phyloP scores from a whole-genome alignment of 257 asterid species.

The Echites panduratus region DNA sequence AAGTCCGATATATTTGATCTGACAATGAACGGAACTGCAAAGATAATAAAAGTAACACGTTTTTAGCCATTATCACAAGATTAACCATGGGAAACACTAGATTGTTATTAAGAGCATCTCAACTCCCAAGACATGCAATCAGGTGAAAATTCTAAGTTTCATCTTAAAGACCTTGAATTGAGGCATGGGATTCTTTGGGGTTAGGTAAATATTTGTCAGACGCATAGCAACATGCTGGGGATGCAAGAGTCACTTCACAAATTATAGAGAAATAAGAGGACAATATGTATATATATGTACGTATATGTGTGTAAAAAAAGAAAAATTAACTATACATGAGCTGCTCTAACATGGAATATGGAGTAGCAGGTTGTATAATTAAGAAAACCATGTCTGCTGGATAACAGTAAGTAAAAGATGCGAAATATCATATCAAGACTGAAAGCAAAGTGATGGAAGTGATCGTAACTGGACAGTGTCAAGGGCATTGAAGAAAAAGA shows the following conservation, averaged over 20 bases:
- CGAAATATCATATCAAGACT: neutral
- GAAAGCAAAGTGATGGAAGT: neutral
- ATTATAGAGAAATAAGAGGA: neutral
- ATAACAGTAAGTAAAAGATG: neutral
- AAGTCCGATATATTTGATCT: conserved; percentile 81
- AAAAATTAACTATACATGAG: neutral
- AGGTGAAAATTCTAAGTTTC: neutral
- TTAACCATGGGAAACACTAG: neutral
- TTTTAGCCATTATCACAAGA: neutral
- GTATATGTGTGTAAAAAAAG: too few relatives aligned
- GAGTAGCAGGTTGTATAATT: neutral
- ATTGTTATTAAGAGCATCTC: neutral
- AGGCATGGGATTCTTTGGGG: neutral
- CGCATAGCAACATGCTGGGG: neutral
- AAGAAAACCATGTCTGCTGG: neutral
- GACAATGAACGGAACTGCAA: conserved; percentile 80
- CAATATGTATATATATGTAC: too few relatives aligned
- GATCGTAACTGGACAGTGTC: neutral
- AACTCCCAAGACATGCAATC: neutral
- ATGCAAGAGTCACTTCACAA: neutral
- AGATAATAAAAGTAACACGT: conserved; percentile 6
- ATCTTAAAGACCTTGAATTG: neutral
- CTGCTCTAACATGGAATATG: neutral
- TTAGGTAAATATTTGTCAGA: neutral
- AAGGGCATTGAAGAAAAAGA: neutral